These are phyloP conservation scores for Starmerella floris DNA, from an alignment of 805 yeast species.

Conservation along the genomic window DNA sequence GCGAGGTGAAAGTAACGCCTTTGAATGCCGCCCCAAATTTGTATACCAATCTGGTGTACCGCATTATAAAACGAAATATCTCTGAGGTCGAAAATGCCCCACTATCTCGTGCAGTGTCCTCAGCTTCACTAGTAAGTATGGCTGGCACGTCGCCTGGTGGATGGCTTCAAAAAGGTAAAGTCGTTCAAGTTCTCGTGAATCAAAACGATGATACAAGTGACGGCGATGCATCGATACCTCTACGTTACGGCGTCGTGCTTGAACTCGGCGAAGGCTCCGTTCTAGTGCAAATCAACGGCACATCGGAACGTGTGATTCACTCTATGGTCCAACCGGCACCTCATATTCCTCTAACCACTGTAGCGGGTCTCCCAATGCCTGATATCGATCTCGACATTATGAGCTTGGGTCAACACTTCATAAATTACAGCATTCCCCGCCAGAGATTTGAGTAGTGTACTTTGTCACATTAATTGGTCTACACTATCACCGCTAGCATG, in stretches of 20 bases:
- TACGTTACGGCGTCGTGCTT: slow-evolving; percentile 16
- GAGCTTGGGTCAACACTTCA: slow-evolving; percentile 18
- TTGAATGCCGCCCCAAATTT: slow-evolving; percentile 11
- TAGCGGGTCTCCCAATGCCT: slow-evolving; percentile 16
- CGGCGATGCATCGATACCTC: too few species aligned
- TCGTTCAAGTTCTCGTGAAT: slow-evolving; percentile 5
- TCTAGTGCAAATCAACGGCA: slow-evolving; percentile 11
- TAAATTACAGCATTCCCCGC: slow-evolving; percentile 8
- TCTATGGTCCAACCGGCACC: slow-evolving; percentile 12
- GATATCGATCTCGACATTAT: slow-evolving; percentile 16
- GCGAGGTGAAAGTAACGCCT: slow-evolving; percentile 9
- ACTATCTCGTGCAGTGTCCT: slow-evolving; percentile 12
- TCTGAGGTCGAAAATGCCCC: slow-evolving; percentile 16
- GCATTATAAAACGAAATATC: slow-evolving; percentile 16
- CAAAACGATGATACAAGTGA: neutral
- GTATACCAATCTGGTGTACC: slow-evolving; percentile 12
- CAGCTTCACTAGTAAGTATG: slow-evolving; percentile 10
- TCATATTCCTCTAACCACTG: slow-evolving; percentile 5
- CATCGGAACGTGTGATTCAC: slow-evolving; percentile 4
- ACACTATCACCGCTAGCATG: too few species aligned
- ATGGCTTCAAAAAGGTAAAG: slow-evolving; percentile 11
- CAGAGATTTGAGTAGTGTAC: slow-evolving; percentile 9
- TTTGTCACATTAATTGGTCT: too few species aligned
- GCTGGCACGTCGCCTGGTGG: slow-evolving; percentile 3
- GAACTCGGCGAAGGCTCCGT: slow-evolving; percentile 15